Conservation (phyloP, 257 asterid species). For the Fraxinus cuspidata region DNA sequence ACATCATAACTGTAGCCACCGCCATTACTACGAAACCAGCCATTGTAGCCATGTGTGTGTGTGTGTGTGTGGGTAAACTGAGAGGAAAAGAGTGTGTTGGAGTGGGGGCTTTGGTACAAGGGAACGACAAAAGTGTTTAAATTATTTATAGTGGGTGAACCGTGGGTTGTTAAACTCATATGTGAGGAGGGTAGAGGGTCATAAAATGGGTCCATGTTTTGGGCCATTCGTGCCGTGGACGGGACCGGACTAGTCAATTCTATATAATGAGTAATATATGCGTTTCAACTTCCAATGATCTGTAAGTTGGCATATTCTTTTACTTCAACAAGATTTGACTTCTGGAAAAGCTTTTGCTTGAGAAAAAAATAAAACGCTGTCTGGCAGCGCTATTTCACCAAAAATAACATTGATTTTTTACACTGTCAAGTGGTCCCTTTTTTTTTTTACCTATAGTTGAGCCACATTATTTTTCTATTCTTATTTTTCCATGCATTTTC, state of each 20-base stretch:
- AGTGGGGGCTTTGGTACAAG: conserved; percentile 15
- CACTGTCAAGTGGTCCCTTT: no score
- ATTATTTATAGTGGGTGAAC: conserved; percentile 20
- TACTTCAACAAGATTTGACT: background rate
- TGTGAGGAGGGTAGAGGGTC: background rate
- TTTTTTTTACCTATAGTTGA: no score
- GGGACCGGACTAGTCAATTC: background rate
- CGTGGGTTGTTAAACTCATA: no score
- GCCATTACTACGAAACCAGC: background rate
- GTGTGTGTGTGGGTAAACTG: background rate
- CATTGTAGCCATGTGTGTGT: background rate
- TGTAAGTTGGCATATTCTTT: background rate
- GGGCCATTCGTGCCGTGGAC: conserved; percentile 22
- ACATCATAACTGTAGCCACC: conserved; percentile 4
- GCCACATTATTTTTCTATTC: no score
- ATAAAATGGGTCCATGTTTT: background rate
- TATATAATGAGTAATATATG: background rate
- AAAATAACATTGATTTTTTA: no score
- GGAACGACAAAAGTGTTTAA: background rate
- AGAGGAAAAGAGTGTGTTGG: background rate
- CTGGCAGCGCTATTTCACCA: no score
- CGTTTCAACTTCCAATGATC: background rate
- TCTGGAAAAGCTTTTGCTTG: background rate
- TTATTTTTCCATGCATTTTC: no score
- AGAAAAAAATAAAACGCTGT: no score